Evolutionary conservation across 202 grass and related monocot genomes (phyloP).

Genomic region (Zizania palustris): DNA sequence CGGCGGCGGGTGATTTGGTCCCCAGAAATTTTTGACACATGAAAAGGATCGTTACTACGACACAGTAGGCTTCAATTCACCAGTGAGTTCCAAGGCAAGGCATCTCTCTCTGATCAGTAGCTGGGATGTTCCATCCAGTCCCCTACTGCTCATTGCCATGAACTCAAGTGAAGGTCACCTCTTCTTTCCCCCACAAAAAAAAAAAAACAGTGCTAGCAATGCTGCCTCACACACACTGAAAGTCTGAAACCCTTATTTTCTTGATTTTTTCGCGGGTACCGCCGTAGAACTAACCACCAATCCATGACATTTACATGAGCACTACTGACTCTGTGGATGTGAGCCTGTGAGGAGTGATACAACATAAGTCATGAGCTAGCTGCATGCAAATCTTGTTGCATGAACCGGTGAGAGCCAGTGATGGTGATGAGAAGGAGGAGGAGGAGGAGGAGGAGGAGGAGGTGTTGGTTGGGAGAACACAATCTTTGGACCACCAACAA

Average conservation of each 20-base stretch:
- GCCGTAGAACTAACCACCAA: background rate
- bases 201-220: background rate
- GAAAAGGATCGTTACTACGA: too few species aligned
- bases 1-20: too few species aligned
- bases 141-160: conserved; percentile 28
- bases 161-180: conserved; percentile 41
- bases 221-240: background rate
- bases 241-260: background rate
- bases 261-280: background rate
- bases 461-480: conserved; percentile 42
- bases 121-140: conserved; percentile 16
- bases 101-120: background rate
- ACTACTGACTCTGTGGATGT: conserved; percentile 4
- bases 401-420: background rate
- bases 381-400: conserved; percentile 27
- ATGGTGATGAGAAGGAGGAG: background rate
- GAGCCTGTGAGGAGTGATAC: conserved; percentile 14
- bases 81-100: too few species aligned
- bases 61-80: too few species aligned
- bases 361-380: conserved; percentile 9
- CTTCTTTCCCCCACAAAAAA: background rate
- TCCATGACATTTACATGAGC: conserved; percentile 50
- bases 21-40: too few species aligned
- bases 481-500: conserved; percentile 42
- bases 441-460: background rate